Conservation (phyloP, 1,284 basidiomycete genomes). For the Neonothopanus nambi region DNA sequence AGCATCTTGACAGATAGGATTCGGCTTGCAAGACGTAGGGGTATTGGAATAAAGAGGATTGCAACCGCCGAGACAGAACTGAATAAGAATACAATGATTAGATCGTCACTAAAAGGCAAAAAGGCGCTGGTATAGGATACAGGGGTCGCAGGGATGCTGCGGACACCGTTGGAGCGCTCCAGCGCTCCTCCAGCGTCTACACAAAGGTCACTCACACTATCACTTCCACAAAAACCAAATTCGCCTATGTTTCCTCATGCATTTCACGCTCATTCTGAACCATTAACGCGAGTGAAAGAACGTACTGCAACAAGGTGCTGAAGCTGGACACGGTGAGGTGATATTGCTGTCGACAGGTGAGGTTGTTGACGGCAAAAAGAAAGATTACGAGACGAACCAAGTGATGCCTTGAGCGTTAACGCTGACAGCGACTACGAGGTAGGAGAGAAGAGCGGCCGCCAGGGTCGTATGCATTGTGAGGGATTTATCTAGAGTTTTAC, state of each 20-base stretch:
- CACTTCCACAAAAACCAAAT: slow-evolving; percentile 73
- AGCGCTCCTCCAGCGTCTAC: too few relatives aligned
- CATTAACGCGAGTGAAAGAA: slow-evolving; percentile 9
- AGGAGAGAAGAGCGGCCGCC: slow-evolving; percentile 16
- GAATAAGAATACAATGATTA: slow-evolving; percentile 12
- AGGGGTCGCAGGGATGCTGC: too few relatives aligned
- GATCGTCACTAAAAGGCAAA: neutral
- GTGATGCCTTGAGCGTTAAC: slow-evolving; percentile 12
- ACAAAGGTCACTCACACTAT: slow-evolving; percentile 40
- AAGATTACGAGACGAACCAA: slow-evolving; percentile 9
- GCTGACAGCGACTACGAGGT: slow-evolving; percentile 2
- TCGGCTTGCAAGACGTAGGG: slow-evolving; percentile 67
- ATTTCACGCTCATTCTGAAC: neutral
- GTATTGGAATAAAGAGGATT: slow-evolving; percentile 70
- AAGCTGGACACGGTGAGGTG: slow-evolving; percentile 41
- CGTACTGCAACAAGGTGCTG: slow-evolving; percentile 58
- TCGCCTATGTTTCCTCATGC: slow-evolving; percentile 46
- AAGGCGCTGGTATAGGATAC: slow-evolving; percentile 2
- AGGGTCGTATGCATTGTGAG: slow-evolving; percentile 18
- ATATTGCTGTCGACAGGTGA: slow-evolving; percentile 31
- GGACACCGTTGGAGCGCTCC: too few relatives aligned
- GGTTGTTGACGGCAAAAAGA: too few relatives aligned
- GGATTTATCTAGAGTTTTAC: neutral
- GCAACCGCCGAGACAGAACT: slow-evolving; percentile 62
- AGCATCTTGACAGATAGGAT: slow-evolving; percentile 68